A percentile compares a stretch with the other conserved stretches of the same genome.
phyloP scores from a whole-genome alignment of 306 rosid genomes.

The Datisca glomerata region DNA sequence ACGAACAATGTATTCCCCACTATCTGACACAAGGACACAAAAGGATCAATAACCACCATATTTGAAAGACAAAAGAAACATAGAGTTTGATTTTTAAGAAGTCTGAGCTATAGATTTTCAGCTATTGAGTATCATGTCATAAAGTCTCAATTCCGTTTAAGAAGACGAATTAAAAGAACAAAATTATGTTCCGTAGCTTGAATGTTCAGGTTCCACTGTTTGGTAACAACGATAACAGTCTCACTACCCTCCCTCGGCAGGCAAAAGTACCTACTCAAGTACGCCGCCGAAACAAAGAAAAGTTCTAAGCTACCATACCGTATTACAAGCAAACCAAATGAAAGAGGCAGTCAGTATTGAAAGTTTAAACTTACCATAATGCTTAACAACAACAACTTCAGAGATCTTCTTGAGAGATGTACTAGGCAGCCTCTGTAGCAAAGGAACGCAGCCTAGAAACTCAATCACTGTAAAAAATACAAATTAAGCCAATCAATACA shows the following conservation, averaged over 20 bases:
- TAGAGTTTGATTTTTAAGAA: too few species aligned
- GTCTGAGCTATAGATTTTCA: too few species aligned
- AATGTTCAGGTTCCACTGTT: too few species aligned
- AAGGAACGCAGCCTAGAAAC: conserved; percentile 68
- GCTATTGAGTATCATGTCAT: too few species aligned
- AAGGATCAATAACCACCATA: conserved; percentile 2
- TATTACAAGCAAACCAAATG: background rate
- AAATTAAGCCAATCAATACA: too few species aligned
- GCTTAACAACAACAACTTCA: conserved; percentile 36
- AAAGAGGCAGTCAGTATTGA: too few species aligned
- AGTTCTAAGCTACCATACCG: background rate
- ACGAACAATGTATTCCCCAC: conserved; percentile 56
- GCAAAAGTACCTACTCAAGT: background rate
- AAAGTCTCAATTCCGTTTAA: too few species aligned
- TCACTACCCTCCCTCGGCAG: too few species aligned
- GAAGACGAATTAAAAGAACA: too few species aligned
- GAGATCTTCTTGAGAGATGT: conserved; percentile 57
- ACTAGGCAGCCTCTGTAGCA: conserved; percentile 73
- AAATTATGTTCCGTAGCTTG: too few species aligned
- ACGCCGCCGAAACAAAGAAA: background rate
- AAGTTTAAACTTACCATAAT: conserved; percentile 45
- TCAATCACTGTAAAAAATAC: conserved; percentile 50
- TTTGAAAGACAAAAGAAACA: too few species aligned
- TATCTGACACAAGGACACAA: conserved; percentile 27
- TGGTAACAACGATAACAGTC: too few species aligned